Evolutionary conservation across 2,329 filamentous ascomycete genomes (phyloP).

Genomic region (Diaporthe sp.): DNA sequence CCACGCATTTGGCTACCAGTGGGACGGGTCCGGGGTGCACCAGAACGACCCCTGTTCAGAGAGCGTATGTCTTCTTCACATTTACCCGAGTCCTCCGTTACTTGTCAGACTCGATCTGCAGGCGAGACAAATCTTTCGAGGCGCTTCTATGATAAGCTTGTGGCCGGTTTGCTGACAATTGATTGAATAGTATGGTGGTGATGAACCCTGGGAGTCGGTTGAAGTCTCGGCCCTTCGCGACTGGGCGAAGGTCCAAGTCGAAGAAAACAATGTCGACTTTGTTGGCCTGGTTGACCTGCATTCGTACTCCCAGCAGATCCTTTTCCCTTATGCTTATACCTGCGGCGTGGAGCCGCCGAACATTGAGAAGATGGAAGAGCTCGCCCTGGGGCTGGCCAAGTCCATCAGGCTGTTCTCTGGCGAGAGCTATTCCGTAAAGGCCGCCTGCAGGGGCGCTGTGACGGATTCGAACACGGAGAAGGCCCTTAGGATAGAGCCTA

Average conservation of each 20-base stretch:
- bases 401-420: constrained; percentile 86
- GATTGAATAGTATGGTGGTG: constrained; percentile 75
- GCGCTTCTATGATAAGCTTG: neutral
- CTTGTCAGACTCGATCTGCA: too few relatives aligned
- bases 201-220: constrained; percentile 83
- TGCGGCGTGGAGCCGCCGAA: constrained; percentile 85
- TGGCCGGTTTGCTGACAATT: neutral
- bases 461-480: constrained; percentile 42
- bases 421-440: constrained; percentile 81
- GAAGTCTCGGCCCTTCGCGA: constrained; percentile 82
- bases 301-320: constrained; percentile 93
- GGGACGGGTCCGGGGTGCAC: constrained; percentile 71
- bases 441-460: constrained; percentile 88
- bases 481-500: constrained; percentile 72
- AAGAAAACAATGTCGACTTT: constrained; percentile 78
- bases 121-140: neutral
- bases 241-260: constrained; percentile 86
- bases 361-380: constrained; percentile 90
- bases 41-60: constrained; percentile 90
- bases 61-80: constrained; percentile 54
- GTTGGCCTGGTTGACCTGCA: constrained; percentile 92
- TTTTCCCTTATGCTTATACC: constrained; percentile 92
- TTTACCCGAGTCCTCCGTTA: neutral
- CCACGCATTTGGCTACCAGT: constrained; percentile 86
- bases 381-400: constrained; percentile 89